Percentiles rank a stretch among this genome's conserved stretches.
Evolutionary conservation across 495 filamentous ascomycete genomes (phyloP).

Genomic region (Talaromyces thailandensis): DNA sequence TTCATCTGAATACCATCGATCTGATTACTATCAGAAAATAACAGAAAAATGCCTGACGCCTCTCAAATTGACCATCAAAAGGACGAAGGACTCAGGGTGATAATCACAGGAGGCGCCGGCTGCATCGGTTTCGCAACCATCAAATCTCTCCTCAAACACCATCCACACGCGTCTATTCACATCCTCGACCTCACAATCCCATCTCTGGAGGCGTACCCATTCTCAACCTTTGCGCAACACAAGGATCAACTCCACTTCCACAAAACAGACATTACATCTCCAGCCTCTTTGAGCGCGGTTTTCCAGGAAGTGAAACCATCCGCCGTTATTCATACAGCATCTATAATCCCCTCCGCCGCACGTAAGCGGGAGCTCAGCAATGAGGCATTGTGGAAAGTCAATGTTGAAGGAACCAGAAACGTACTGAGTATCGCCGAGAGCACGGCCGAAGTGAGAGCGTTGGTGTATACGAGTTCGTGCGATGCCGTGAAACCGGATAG

Average conservation of each 20-base stretch:
- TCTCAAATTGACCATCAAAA: not conserved
- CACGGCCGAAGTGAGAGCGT: not conserved
- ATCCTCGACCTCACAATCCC: not conserved
- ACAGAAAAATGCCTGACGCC: not conserved
- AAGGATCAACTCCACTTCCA: not conserved
- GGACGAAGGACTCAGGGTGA: not conserved
- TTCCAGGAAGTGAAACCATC: not conserved
- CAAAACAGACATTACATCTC: not conserved
- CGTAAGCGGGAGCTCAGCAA: not conserved
- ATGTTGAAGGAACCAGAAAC: not conserved
- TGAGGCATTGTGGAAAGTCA: not conserved
- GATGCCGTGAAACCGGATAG: constrained; percentile 5
- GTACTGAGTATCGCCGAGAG: not conserved
- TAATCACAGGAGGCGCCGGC: constrained; percentile 4
- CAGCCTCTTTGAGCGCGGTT: not conserved
- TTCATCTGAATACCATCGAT: not conserved
- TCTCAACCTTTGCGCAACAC: not conserved
- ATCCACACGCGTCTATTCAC: not conserved
- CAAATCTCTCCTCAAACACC: not conserved
- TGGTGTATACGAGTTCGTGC: constrained; percentile 6
- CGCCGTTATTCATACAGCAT: constrained; percentile 2
- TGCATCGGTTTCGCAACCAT: constrained; percentile 4
- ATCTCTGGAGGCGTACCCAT: not conserved
- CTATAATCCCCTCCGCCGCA: not conserved
- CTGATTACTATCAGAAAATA: not conserved